Evolutionary conservation across 2,329 filamentous ascomycete species (phyloP).

Genomic region (Neofusicoccum parvum): DNA sequence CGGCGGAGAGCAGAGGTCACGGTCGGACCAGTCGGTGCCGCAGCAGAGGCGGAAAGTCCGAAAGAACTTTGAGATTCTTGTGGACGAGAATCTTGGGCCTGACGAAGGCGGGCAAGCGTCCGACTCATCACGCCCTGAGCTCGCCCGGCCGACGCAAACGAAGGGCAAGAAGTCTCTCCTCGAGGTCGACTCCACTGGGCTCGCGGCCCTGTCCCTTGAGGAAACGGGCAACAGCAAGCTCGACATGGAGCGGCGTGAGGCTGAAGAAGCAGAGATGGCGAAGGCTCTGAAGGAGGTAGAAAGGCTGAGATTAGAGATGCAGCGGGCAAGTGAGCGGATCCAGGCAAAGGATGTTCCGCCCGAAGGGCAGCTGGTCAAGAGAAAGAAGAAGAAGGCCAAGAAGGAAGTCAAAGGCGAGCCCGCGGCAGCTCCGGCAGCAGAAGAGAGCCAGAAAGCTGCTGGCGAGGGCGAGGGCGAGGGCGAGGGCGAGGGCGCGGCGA

Average conservation of each 20-base stretch:
- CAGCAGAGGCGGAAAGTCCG: slow-evolving; percentile 34
- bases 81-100: slow-evolving; percentile 50
- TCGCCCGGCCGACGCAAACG: slow-evolving; percentile 29
- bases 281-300: slow-evolving; percentile 89
- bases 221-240: slow-evolving; percentile 47
- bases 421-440: background rate
- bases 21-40: background rate
- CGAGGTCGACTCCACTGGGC: slow-evolving; percentile 82
- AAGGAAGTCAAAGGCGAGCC: slow-evolving; percentile 54
- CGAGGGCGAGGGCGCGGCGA: slow-evolving; percentile 19
- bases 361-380: slow-evolving; percentile 66
- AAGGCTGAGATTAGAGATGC: slow-evolving; percentile 83
- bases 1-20: background rate
- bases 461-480: slow-evolving; percentile 18
- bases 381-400: slow-evolving; percentile 62
- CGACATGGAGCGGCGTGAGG: slow-evolving; percentile 67
- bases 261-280: slow-evolving; percentile 86
- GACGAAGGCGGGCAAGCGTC: slow-evolving; percentile 29
- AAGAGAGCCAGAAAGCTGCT: slow-evolving; percentile 23
- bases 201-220: slow-evolving; percentile 72
- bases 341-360: slow-evolving; percentile 68
- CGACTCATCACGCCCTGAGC: slow-evolving; percentile 33
- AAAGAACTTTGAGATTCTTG: slow-evolving; percentile 48
- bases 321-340: slow-evolving; percentile 74
- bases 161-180: slow-evolving; percentile 68